phyloP scores from a whole-genome alignment of 495 filamentous ascomycete genomes.

The Podospora pseudopauciseta region DNA sequence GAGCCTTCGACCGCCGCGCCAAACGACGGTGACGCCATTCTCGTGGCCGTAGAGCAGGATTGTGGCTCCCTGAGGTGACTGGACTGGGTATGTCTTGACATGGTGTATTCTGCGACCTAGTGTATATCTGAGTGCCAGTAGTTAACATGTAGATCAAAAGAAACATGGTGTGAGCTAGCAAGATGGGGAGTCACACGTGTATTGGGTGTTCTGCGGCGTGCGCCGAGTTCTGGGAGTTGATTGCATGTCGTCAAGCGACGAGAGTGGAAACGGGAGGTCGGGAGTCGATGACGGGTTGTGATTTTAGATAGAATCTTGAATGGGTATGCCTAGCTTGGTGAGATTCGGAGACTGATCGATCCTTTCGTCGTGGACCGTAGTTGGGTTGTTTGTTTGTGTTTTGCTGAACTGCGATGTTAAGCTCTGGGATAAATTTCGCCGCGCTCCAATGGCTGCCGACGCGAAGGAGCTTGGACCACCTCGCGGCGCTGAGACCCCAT shows the following conservation, averaged over 20 bases:
- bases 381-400: background rate
- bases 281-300: background rate
- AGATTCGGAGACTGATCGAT: background rate
- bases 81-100: constrained; percentile 70
- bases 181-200: constrained; percentile 24
- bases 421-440: constrained; percentile 12
- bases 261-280: background rate
- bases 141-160: constrained; percentile 9
- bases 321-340: background rate
- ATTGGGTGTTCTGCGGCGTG: constrained; percentile 36
- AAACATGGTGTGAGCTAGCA: background rate
- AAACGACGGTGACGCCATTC: constrained; percentile 70
- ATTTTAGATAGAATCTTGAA: background rate
- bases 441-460: constrained; percentile 3
- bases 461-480: constrained; percentile 25
- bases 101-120: constrained; percentile 69
- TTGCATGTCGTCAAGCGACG: constrained; percentile 22
- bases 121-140: constrained; percentile 57
- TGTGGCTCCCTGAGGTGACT: constrained; percentile 77
- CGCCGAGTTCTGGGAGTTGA: constrained; percentile 29
- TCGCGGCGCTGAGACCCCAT: constrained; percentile 29
- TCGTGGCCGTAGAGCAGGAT: constrained; percentile 81
- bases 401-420: constrained; percentile 11
- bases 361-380: background rate
- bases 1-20: constrained; percentile 72